Conservation (phyloP, 2,329 filamentous ascomycete species). For the Salinomyces thailandicus region DNA sequence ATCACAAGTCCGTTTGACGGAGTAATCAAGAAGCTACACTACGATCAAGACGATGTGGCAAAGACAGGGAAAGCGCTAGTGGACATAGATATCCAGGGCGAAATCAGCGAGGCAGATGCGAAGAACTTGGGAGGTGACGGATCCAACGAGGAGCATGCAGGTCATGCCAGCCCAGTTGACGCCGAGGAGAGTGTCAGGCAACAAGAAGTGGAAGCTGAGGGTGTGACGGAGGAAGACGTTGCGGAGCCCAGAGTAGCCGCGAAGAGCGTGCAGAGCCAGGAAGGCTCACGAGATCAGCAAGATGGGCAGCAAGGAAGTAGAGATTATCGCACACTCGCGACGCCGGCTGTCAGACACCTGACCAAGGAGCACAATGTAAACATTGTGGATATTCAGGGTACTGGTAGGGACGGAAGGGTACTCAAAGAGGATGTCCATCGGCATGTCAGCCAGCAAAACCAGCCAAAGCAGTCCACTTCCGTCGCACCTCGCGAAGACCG, state of each 20-base stretch:
- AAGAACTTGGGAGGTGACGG: constrained; percentile 27
- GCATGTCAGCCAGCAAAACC: constrained; percentile 25
- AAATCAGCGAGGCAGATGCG: constrained; percentile 53
- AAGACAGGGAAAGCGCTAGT: constrained; percentile 85
- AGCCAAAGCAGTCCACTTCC: constrained; percentile 19
- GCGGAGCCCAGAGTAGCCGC: constrained; percentile 3
- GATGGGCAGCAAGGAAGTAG: constrained; percentile 2
- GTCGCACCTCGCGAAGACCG: constrained; percentile 48
- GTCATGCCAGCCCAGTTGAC: not conserved
- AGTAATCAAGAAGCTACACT: constrained; percentile 91
- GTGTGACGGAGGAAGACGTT: constrained; percentile 5
- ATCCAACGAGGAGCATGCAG: constrained; percentile 14
- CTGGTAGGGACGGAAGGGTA: constrained; percentile 82
- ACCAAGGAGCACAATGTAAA: constrained; percentile 69
- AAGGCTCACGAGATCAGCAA: not conserved
- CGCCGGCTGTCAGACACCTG: constrained; percentile 82
- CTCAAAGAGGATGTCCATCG: constrained; percentile 78
- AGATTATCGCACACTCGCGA: constrained; percentile 57
- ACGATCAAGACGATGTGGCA: constrained; percentile 91
- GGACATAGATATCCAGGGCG: constrained; percentile 85
- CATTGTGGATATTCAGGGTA: constrained; percentile 69
- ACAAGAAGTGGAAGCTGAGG: constrained; percentile 11
- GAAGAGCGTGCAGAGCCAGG: not conserved
- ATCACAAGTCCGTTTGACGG: constrained; percentile 94
- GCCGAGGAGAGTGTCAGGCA: constrained; percentile 7